Evolutionary conservation across 179 eudicot genomes (phyloP), one percentile per base, ranked within the genome.

Genomic region (Spergularia azorica): DNA sequence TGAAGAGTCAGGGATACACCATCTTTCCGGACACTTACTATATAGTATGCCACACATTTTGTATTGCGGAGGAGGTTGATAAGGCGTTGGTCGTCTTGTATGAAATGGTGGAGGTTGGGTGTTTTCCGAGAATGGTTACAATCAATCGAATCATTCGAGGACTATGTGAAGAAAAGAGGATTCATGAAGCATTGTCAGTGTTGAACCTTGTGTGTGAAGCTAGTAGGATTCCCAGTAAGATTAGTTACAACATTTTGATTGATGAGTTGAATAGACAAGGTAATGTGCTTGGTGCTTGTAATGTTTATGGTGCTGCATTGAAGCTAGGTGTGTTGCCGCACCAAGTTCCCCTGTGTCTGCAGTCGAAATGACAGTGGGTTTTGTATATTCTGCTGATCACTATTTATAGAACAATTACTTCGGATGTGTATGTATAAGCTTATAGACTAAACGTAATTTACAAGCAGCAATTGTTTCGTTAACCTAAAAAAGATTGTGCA

Each of bases 1-100:
- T 94, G 89, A 84, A 50, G 70, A 80, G 67, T 9, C 67, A 82
- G 83, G 84, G 10, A 8, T 76, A 58, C 72, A 74, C 63, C 17
- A 62, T 90, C 6, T 87, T 81, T 65, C 80, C 82, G 18, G 74
- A 65, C 59, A 81, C 89, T 6, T 84, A 84, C 52, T 84, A 79
- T 64, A 77, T 88, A 21, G 75, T 92, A 60, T 80, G 90, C 75
- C 93, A 94, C 67, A 86, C 95, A 20, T 87, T 82, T 68, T 90
- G 95, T 76, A 79, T 75, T 26, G 87, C 88, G 3, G 81, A 80
- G 36, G 82, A 86, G 72, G 52, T 81, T 10, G 91, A 86, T 18
- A 79, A 67, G 63, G 98, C 88, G 56, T 74, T 91, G 81, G 55
- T 32, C 59, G 72, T 48, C 78, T 67, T 91, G 50, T 43, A 75